Evolutionary conservation across 768 basidiomycete genomes (phyloP), one percentile per base, ranked within the genome.

Genomic region (Mycena vulgaris): DNA sequence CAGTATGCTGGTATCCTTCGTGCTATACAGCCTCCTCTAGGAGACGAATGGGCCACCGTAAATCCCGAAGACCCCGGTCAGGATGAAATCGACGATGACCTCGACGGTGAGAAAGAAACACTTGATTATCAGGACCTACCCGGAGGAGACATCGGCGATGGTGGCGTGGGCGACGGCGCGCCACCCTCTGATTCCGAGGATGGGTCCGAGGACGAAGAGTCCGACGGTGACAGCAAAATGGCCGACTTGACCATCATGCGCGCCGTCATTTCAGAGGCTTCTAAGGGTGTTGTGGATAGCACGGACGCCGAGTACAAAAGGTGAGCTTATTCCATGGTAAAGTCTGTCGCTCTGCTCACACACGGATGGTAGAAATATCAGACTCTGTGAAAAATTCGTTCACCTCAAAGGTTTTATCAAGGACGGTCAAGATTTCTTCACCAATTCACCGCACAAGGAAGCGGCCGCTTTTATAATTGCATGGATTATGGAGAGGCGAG

Each of bases 251-350:
- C 39, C 19, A 23, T 17, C 40, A 4, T 68, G 28, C 68, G 27
- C 21, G 35, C 60, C 10, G 74, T 75, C 39, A 67, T 77, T 37
- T 62, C 47, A 35, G 68, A 67, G 55, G 78, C 77, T 2, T 79
- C 78, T 16, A 80, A 80, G 57, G 78, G 80, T 17, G 77, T 82
- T 27, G 73, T 76, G 2, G 76, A 82, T 16, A 70, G 68, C 30
- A 81, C 78, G 13, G 74, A 79, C 62, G 56, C 63, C 0, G 76
- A 79, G 28, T 82, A n/a, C n/a, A n/a, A n/a, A n/a, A n/a, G n/a
- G n/a, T n/a, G n/a, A n/a, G n/a, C n/a, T n/a, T n/a, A n/a, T 82
- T 69, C 68, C 69, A 48, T 57, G 76, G 82, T 81, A 49, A 23
- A 73, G 10, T 30, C n/a, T n/a, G n/a, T n/a, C n/a, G n/a, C n/a